phyloP scores from a whole-genome alignment of 495 filamentous ascomycete species.

The Aspergillus sclerotiicarbonarius region DNA sequence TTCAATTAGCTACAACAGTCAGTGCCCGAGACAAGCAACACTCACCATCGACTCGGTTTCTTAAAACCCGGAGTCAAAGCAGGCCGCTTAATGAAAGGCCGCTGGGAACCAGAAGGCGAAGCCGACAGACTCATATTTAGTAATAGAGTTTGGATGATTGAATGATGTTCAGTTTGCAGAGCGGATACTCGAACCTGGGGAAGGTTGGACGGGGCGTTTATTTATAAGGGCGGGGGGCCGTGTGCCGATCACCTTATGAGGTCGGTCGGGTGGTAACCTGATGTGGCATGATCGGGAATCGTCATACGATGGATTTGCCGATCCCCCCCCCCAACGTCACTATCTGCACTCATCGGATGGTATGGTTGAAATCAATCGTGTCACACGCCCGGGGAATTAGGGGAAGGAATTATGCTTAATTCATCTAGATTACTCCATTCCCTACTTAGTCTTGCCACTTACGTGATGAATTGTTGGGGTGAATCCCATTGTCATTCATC shows the following conservation, averaged over 20 bases:
- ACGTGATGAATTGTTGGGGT: too few species aligned
- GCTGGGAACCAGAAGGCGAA: background rate
- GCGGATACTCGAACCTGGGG: background rate
- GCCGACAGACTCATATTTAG: background rate
- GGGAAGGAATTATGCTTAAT: too few species aligned
- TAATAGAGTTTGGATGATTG: background rate
- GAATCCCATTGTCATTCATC: too few species aligned
- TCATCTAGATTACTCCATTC: too few species aligned
- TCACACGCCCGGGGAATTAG: too few species aligned
- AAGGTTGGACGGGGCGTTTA: background rate
- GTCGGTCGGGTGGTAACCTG: background rate
- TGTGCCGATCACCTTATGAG: background rate
- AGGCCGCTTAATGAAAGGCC: background rate
- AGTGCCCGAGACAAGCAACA: too few species aligned
- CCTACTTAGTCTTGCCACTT: too few species aligned
- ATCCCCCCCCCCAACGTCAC: constrained; percentile 2
- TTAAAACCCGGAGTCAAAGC: background rate
- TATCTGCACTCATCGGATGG: too few species aligned
- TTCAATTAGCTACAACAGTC: too few species aligned
- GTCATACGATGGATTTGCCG: constrained; percentile 3
- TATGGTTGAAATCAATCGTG: too few species aligned
- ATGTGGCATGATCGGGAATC: constrained; percentile 4
- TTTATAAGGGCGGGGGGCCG: background rate
- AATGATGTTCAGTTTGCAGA: background rate
- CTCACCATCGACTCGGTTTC: constrained; percentile 1